Percentiles rank a stretch among this genome's conserved stretches.
phyloP scores from a whole-genome alignment of 768 basidiomycete species.

The Collybia mongolica region DNA sequence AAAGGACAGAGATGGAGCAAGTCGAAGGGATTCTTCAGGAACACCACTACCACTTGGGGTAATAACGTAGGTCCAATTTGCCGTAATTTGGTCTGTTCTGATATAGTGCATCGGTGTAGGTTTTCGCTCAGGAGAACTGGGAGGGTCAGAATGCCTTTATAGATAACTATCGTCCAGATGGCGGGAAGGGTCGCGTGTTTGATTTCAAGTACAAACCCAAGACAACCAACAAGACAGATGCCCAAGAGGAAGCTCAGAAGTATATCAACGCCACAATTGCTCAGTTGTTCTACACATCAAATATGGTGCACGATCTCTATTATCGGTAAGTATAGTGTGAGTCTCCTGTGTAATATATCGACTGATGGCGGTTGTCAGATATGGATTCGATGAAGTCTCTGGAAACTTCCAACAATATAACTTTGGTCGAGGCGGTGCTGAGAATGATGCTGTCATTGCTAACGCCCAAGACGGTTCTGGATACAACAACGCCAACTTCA shows the following conservation, averaged over 20 bases:
- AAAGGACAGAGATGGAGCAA: slow-evolving; percentile 18
- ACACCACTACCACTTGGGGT: slow-evolving; percentile 82
- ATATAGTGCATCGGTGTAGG: slow-evolving; percentile 30
- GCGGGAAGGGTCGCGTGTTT: slow-evolving; percentile 53
- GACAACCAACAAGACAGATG: slow-evolving; percentile 50
- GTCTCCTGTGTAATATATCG: not conserved
- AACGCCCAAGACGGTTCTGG: slow-evolving; percentile 96
- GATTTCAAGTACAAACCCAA: slow-evolving; percentile 76
- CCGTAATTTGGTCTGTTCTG: not conserved
- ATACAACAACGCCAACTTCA: slow-evolving; percentile 91
- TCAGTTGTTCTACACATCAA: slow-evolving; percentile 87
- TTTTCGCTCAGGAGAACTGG: slow-evolving; percentile 95
- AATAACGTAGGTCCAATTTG: slow-evolving; percentile 60
- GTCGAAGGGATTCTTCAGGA: slow-evolving; percentile 43
- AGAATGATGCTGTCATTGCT: slow-evolving; percentile 87
- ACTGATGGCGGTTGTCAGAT: slow-evolving; percentile 35
- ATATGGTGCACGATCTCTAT: slow-evolving; percentile 80
- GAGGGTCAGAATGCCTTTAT: slow-evolving; percentile 66
- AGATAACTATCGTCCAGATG: slow-evolving; percentile 79
- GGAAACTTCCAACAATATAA: slow-evolving; percentile 99
- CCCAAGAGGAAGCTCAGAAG: slow-evolving; percentile 67
- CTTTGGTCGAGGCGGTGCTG: slow-evolving; percentile 86
- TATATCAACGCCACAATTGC: slow-evolving; percentile 87
- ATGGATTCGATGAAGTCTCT: slow-evolving; percentile 87
- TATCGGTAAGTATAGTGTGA: slow-evolving; percentile 47